Evolutionary conservation across 1,284 basidiomycete genomes (phyloP).

Genomic region (Trametes hirsuta): DNA sequence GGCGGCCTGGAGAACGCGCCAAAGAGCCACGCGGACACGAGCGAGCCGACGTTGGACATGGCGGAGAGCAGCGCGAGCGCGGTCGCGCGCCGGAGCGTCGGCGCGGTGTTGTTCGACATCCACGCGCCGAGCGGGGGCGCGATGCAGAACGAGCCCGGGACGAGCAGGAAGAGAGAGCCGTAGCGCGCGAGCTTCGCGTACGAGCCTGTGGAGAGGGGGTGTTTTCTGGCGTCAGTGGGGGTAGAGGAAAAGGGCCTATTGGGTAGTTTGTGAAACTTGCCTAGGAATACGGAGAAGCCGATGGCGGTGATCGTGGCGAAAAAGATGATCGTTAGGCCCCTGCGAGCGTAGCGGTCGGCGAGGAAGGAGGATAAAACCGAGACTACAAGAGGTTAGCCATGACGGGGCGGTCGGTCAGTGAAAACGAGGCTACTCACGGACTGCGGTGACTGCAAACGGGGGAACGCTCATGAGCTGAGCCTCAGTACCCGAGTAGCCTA

Average conservation of each 20-base stretch:
- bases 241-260: constrained; percentile 27
- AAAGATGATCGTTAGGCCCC: constrained; percentile 66
- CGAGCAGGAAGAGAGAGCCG: constrained; percentile 67
- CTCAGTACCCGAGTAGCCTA: constrained; percentile 28
- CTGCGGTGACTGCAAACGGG: constrained; percentile 23
- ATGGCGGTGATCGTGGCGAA: constrained; percentile 47
- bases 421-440: constrained; percentile 14
- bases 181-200: constrained; percentile 62
- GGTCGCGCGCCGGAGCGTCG: constrained; percentile 45
- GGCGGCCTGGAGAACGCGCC: constrained; percentile 22
- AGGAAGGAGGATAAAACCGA: constrained; percentile 32
- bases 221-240: constrained; percentile 38
- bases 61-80: constrained; percentile 61
- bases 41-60: constrained; percentile 67
- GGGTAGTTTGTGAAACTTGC: constrained; percentile 51
- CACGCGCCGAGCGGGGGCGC: constrained; percentile 73
- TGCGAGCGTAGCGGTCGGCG: constrained; percentile 61
- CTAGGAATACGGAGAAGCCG: constrained; percentile 46
- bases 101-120: constrained; percentile 74
- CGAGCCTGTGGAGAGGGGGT: constrained; percentile 30
- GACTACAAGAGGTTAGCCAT: constrained; percentile 7
- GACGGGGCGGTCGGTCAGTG: background rate
- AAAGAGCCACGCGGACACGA: constrained; percentile 54
- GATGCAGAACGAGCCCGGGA: constrained; percentile 70
- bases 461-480: constrained; percentile 36